Evolutionary conservation across 2,329 filamentous ascomycete genomes (phyloP), one percentile per base, ranked within the genome.

Genomic region (Ambrosiella xylebori): DNA sequence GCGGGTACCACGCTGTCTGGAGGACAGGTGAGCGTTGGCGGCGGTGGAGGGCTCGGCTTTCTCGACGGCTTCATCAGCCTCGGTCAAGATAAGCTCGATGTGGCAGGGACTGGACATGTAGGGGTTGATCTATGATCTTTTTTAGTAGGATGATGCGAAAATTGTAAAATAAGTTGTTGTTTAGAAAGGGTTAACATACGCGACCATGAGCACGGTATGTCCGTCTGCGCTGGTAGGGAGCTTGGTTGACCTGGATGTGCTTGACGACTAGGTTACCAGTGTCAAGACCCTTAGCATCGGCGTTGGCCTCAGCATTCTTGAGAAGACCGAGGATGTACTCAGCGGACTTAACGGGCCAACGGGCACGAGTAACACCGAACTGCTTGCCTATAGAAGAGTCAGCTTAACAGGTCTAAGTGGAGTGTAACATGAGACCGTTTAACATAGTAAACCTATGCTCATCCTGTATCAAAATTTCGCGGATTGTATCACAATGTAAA

Each of bases 161-260:
- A 15, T 47, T 13, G n/a, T 47, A 2, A 47, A 17, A 15, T 13
- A 13, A 17, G 6, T 15, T 13, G 36, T 39, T 41, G 9, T 8
- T 27, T 27, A 27, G 27, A 27, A 37, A n/a, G 39, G 40, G 45
- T 11, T 52, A 68, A 88, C 90, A 70, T 94, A 96, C 91, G 81
- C 93, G 89, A 84, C 93, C 93, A 83, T 98, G 93, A 65, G 94
- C 94, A 84, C 93, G 90, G 87, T 98, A 98, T 73, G 93, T 98
- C 76, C 93, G 86, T 79, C 93, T 84, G 74, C 93, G 85, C 82
- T 97, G 91, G 86, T 97, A 97, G 71, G 93, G 93, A 68, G 93
- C 94, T 82, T 98, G 93, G 88, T 98, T 98, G 82, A 98, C 93
- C 81, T 98, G 93, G 79, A 98, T 98, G 86, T 96, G 94, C 88